Base-by-base conservation (phyloP, 768 basidiomycete genomes). In the Hygrocybe punicea region DNA sequence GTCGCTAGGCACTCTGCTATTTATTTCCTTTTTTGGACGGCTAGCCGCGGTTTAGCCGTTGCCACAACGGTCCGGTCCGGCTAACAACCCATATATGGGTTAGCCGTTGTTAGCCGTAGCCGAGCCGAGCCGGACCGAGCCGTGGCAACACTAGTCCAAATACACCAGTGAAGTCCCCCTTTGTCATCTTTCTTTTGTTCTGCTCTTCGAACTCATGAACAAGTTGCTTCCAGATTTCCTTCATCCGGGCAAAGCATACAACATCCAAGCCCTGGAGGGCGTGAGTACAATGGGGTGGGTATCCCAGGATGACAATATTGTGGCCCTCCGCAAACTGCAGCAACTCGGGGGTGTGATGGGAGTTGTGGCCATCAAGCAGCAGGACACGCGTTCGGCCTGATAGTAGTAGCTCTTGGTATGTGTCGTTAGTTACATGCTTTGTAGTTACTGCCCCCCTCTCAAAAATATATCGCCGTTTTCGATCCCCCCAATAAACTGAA, bases 211-310 rank as follows among this genome's bases (percentile, higher is more conserved):
- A 53, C 23, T 10, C 16, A 13, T 40, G 34, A 9, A 53, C 40
- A 3, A 16, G 19, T 49, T 44, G n/a, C n/a, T 53, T 13, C 21
- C 25, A 53, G 16, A 4, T 7, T 11, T n/a, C 23, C 37, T 79
- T 80, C 71, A 79, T 69, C 49, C 49, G 64, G n/a, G 67, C 71
- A 60, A 79, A 79, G 56, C 74, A 76, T 2, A 75, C 73, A 24
- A 78, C 75, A 63, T 79, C 75, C 19, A 80, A 72, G 6, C 76
- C 75, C 60, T 80, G 77, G 6, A 76, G 64, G 0, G 67, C 68
- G 64, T 79, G 73, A 0, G 71, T 77, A 56, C 72, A 75, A 45
- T 77, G 75, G 10, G 72, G 64, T 55, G 71, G 78, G 59, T 78
- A 78, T 4, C 68, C 70, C 16, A 74, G 60, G 14, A 79, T 57